Conservation (phyloP, 2,329 filamentous ascomycete species). For the Xylariaceae sp. region DNA sequence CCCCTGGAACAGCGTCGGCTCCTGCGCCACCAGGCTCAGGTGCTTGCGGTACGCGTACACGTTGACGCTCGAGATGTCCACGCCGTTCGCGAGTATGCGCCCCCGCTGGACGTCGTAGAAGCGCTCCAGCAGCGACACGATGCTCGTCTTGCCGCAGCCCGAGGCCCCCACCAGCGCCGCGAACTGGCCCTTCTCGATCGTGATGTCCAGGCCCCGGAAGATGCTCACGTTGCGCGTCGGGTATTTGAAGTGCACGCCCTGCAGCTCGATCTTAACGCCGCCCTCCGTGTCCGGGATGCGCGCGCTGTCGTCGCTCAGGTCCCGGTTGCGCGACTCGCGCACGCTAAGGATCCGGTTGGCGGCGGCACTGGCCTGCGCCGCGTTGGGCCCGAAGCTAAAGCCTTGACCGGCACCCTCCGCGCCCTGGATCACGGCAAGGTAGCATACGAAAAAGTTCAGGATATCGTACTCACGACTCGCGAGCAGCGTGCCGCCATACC, state of each 20-base stretch:
- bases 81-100: slow-evolving; percentile 58
- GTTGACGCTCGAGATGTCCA: slow-evolving; percentile 55
- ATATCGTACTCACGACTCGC: slow-evolving; percentile 43
- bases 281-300: slow-evolving; percentile 27
- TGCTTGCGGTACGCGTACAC: slow-evolving; percentile 58
- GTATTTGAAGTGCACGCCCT: slow-evolving; percentile 56
- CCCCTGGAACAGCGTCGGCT: slow-evolving; percentile 68
- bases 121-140: slow-evolving; percentile 60
- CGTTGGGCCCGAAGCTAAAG: slow-evolving; percentile 63
- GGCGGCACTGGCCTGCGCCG: slow-evolving; percentile 54
- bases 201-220: slow-evolving; percentile 58
- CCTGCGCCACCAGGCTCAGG: slow-evolving; percentile 70
- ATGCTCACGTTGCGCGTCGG: slow-evolving; percentile 53
- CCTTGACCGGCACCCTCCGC: slow-evolving; percentile 64
- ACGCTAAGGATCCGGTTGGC: slow-evolving; percentile 56
- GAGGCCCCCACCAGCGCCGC: slow-evolving; percentile 66
- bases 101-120: slow-evolving; percentile 69
- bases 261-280: slow-evolving; percentile 53
- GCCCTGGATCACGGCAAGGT: slow-evolving; percentile 64
- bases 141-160: slow-evolving; percentile 69
- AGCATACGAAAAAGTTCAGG: slow-evolving; percentile 51
- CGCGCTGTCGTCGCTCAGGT: slow-evolving; percentile 26
- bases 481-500: slow-evolving; percentile 61
- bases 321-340: slow-evolving; percentile 37
- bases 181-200: slow-evolving; percentile 65